phyloP scores from a whole-genome alignment of 768 basidiomycete genomes.

The Mycena latifolia region DNA sequence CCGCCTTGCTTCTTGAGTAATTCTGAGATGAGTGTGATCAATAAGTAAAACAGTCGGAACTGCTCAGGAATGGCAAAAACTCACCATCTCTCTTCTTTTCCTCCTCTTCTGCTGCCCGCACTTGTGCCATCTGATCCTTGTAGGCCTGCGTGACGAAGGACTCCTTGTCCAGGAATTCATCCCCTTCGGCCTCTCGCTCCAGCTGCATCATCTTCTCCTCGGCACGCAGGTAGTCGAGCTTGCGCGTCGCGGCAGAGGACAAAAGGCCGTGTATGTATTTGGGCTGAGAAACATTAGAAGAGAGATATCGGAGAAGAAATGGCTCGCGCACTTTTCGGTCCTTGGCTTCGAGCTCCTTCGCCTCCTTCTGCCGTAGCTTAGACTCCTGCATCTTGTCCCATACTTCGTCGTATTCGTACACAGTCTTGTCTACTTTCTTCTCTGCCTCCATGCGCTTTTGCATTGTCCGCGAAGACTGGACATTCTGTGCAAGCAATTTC shows the following conservation, averaged over 20 bases:
- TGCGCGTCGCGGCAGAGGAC: slow-evolving; percentile 85
- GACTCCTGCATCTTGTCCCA: slow-evolving; percentile 96
- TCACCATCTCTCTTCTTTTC: slow-evolving; percentile 90
- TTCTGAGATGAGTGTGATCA: slow-evolving; percentile 51
- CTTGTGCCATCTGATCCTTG: slow-evolving; percentile 95
- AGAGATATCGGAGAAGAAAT: not conserved
- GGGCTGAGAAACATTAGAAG: slow-evolving; percentile 63
- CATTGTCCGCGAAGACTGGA: slow-evolving; percentile 70
- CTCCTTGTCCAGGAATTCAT: slow-evolving; percentile 94
- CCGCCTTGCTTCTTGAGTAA: slow-evolving; percentile 71
- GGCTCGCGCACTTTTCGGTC: slow-evolving; percentile 77
- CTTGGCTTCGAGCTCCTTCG: slow-evolving; percentile 80
- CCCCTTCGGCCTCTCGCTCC: slow-evolving; percentile 94
- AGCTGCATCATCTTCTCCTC: slow-evolving; percentile 98
- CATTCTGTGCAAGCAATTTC: slow-evolving; percentile 68
- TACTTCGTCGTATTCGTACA: slow-evolving; percentile 96
- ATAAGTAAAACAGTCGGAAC: slow-evolving; percentile 15
- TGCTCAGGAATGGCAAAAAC: slow-evolving; percentile 36
- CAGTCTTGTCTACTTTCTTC: slow-evolving; percentile 80
- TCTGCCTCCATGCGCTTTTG: slow-evolving; percentile 85
- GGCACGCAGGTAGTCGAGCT: slow-evolving; percentile 89
- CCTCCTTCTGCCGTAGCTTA: slow-evolving; percentile 78
- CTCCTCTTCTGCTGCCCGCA: slow-evolving; percentile 92
- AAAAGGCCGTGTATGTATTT: slow-evolving; percentile 93
- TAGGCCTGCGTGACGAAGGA: slow-evolving; percentile 98